phyloP scores from a whole-genome alignment of 1,284 basidiomycete genomes.

The Puccinia hordei region DNA sequence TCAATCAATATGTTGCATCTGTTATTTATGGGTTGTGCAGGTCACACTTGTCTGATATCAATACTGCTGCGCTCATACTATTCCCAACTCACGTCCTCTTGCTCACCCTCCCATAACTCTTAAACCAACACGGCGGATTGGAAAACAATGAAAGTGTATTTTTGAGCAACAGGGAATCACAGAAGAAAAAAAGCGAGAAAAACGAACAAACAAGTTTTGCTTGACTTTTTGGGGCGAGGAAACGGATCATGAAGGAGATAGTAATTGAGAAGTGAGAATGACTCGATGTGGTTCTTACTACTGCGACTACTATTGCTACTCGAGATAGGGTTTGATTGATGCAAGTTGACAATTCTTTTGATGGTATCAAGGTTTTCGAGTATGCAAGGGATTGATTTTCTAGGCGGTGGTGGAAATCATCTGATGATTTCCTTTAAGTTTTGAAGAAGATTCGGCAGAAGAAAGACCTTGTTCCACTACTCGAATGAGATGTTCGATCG shows the following conservation, averaged over 20 bases:
- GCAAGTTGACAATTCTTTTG: neutral
- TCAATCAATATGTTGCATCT: too few relatives aligned
- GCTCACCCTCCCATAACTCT: neutral
- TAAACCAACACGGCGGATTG: neutral
- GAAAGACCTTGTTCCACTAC: constrained; percentile 45
- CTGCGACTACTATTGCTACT: neutral
- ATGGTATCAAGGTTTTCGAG: neutral
- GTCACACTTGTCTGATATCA: too few relatives aligned
- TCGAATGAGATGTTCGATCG: constrained; percentile 48
- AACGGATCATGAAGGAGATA: neutral
- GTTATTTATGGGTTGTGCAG: too few relatives aligned
- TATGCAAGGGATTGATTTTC: neutral
- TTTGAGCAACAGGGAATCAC: neutral
- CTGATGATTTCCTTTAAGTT: constrained; percentile 31
- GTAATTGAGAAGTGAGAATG: neutral
- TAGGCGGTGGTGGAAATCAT: constrained; percentile 23
- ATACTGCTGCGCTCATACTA: too few relatives aligned
- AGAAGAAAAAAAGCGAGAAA: neutral
- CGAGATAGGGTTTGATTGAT: neutral
- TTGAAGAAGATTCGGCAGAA: constrained; percentile 27
- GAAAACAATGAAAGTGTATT: constrained; percentile 1
- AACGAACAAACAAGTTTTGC: neutral
- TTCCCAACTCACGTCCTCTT: too few relatives aligned
- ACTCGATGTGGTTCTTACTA: neutral
- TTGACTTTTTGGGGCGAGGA: neutral